These are phyloP conservation scores for Phaeoacremonium minimum DNA, from an alignment of 2,329 filamentous ascomycete species.

Conservation along the genomic window DNA sequence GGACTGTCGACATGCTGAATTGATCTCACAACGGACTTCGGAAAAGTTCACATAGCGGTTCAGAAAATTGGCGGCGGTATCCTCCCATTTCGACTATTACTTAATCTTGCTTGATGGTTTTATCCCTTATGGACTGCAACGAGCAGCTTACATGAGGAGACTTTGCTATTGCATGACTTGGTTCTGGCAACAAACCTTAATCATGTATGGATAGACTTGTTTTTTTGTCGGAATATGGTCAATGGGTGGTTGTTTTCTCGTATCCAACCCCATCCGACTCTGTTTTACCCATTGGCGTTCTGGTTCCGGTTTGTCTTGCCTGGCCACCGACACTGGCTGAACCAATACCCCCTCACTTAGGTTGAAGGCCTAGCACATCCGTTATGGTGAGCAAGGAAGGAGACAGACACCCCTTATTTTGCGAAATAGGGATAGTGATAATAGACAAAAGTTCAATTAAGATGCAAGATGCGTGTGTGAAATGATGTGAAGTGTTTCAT, in stretches of 20 bases:
- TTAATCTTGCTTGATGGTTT: too few relatives aligned
- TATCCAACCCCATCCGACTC: not conserved
- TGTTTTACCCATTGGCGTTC: not conserved
- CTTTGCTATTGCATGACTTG: too few relatives aligned
- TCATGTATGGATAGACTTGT: slow-evolving; percentile 8
- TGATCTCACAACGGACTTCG: not conserved
- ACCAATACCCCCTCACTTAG: not conserved
- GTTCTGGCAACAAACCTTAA: slow-evolving; percentile 3
- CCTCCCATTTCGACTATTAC: not conserved
- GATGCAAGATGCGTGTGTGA: too few relatives aligned
- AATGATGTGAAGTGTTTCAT: too few relatives aligned
- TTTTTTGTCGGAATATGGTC: slow-evolving; percentile 1
- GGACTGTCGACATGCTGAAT: too few relatives aligned
- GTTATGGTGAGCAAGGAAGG: not conserved
- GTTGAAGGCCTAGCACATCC: not conserved
- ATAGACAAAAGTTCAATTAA: too few relatives aligned
- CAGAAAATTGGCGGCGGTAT: not conserved
- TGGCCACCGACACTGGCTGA: not conserved
- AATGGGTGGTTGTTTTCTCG: not conserved
- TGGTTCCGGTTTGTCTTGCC: not conserved
- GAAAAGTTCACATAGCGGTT: not conserved
- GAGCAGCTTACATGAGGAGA: too few relatives aligned
- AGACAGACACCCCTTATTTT: too few relatives aligned
- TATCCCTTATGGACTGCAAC: too few relatives aligned
- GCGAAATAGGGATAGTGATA: not conserved